Base-by-base conservation (phyloP, 176 grass and related monocot species). In the Cenchrus americanus region DNA sequence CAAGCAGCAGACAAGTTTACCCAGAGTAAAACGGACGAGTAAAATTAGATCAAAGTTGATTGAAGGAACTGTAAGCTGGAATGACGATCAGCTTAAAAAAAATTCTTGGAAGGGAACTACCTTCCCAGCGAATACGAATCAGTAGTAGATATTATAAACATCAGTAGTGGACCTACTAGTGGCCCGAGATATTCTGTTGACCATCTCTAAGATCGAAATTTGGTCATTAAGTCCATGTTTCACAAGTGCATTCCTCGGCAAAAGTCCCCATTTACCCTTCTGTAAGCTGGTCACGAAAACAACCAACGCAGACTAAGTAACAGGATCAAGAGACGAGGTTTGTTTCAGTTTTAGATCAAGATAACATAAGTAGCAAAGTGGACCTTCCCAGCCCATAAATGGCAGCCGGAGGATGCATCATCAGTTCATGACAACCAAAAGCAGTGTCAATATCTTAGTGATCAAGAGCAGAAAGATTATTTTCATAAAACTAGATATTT, bases 121-220 rank as follows among this genome's bases (percentile, higher is more conserved):
- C 10, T 53, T 8, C 26, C 26, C 19, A 13, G 71, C 19, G 50
- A 52, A 37, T 37, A 5, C 12, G 52, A 58, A 34, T 30, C 30
- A 37, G 3, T 32, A 66, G 17, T 2, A 9, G 18, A 4, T 37
- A 58, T 5, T 55, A 37, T 74, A 75, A 41, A 73, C 42, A 61
- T 69, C 41, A 32, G 51, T 85, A 17, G 23, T 22, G 43, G 4
- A 12, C 53, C 71, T 24, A 32, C 40, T 85, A 17, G 23, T 22
- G 43, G 4, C 17, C 53, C 71, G 17, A 82, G 42, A 82, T 30
- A 52, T 42, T 51, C 2, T 76, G 8, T 70, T 87, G 80, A 70
- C 54, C 76, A 40, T 60, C 68, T 70, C 55, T 24, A 64, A 22
- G 27, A 75, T 75, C 42, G 0, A 61, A 48, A 80, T 21, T 6